phyloP scores from a whole-genome alignment of 495 filamentous ascomycete genomes.

The Aspergillus egyptiacus region DNA sequence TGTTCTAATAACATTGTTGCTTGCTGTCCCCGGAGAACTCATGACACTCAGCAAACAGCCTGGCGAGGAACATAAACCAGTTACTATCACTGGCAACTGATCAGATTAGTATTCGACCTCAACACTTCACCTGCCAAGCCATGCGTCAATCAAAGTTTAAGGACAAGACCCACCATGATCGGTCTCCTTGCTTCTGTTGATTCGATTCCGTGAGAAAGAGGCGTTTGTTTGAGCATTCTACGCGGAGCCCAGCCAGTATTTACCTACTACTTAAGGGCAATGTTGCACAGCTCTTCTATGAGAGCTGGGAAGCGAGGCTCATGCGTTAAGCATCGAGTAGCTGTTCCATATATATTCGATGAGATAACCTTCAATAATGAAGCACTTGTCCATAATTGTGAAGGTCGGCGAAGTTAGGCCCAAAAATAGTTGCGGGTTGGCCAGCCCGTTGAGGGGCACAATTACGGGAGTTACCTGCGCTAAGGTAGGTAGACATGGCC shows the following conservation, averaged over 20 bases:
- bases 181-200: no score
- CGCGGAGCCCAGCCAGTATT: not conserved
- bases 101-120: not conserved
- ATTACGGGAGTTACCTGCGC: no score
- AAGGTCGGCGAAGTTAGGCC: not conserved
- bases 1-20: no score
- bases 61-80: no score
- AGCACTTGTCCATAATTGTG: no score
- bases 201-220: not conserved
- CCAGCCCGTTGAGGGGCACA: conserved; percentile 1
- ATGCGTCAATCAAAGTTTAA: no score
- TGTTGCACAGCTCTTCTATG: not conserved
- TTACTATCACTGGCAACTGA: no score
- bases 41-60: no score
- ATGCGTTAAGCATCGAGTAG: not conserved
- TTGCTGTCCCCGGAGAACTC: no score
- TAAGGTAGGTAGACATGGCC: not conserved
- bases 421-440: conserved; percentile 1
- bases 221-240: not conserved
- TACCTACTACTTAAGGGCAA: no score
- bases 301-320: not conserved
- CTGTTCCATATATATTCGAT: not conserved
- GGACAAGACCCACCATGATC: no score
- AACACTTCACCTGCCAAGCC: not conserved
- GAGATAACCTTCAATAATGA: not conserved